phyloP scores from a whole-genome alignment of 345 rosid species.

The Geranium rotundifolium region DNA sequence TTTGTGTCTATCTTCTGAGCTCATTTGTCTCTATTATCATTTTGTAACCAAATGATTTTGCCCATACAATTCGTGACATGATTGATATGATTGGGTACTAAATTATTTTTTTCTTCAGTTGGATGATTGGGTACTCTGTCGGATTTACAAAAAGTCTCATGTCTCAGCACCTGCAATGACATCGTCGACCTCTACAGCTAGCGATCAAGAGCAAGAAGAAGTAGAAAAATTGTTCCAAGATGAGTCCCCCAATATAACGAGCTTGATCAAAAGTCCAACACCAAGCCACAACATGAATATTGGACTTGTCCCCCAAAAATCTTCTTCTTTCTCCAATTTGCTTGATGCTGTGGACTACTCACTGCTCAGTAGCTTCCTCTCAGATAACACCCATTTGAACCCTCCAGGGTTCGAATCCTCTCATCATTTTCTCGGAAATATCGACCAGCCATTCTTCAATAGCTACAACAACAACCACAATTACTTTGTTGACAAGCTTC shows the following conservation, averaged over 20 bases:
- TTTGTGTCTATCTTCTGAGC: no score
- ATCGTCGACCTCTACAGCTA: slow-evolving; percentile 18
- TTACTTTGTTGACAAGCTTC: slow-evolving; percentile 39
- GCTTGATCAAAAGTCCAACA: slow-evolving; percentile 17
- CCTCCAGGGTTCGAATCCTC: not conserved
- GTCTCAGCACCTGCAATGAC: slow-evolving; percentile 33
- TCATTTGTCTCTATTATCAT: no score
- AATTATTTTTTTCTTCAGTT: slow-evolving; percentile 27
- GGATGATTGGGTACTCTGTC: slow-evolving; percentile 98
- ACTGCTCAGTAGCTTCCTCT: slow-evolving; percentile 37
- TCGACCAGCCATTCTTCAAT: slow-evolving; percentile 17
- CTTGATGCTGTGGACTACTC: slow-evolving; percentile 67
- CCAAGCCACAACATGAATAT: not conserved
- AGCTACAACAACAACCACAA: slow-evolving; percentile 9
- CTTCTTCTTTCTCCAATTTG: slow-evolving; percentile 64
- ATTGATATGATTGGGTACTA: slow-evolving; percentile 6
- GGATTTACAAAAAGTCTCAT: slow-evolving; percentile 78
- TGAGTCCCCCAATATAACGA: slow-evolving; percentile 19
- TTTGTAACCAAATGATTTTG: no score
- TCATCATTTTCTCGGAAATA: no score
- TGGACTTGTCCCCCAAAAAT: slow-evolving; percentile 50
- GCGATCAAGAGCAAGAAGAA: slow-evolving; percentile 53
- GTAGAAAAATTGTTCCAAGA: slow-evolving; percentile 33
- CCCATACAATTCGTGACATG: no score
- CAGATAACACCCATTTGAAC: slow-evolving; percentile 23